Evolutionary conservation across 2,329 filamentous ascomycete species (phyloP).

Genomic region (Penicillium capsulatum): DNA sequence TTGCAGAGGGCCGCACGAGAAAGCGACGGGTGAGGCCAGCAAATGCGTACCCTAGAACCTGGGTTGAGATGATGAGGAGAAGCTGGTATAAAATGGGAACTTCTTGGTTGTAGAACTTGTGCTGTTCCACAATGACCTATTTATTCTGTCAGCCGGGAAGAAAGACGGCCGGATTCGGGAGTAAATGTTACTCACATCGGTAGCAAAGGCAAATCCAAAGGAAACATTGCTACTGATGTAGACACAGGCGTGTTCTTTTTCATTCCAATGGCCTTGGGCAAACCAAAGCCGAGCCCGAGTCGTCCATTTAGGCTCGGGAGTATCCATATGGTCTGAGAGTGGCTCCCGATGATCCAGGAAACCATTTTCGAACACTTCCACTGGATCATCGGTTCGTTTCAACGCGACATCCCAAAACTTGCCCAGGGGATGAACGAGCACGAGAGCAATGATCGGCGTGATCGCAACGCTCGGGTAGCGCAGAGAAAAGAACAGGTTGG

Average conservation of each 20-base stretch:
- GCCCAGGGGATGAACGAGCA: slow-evolving; percentile 76
- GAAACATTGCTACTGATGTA: slow-evolving; percentile 88
- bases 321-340: slow-evolving; percentile 10
- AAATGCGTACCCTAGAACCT: slow-evolving; percentile 81
- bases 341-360: slow-evolving; percentile 47
- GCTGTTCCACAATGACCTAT: slow-evolving; percentile 78
- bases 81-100: slow-evolving; percentile 73
- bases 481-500: slow-evolving; percentile 72
- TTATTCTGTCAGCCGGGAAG: slow-evolving; percentile 1
- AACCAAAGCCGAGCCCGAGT: slow-evolving; percentile 65
- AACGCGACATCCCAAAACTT: slow-evolving; percentile 71
- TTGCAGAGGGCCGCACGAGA: slow-evolving; percentile 76
- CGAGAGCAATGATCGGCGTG: slow-evolving; percentile 66
- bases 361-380: slow-evolving; percentile 58
- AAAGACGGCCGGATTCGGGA: no score
- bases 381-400: slow-evolving; percentile 56
- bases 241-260: slow-evolving; percentile 83
- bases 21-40: slow-evolving; percentile 77
- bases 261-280: slow-evolving; percentile 76
- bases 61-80: slow-evolving; percentile 77
- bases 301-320: slow-evolving; percentile 20
- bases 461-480: slow-evolving; percentile 88
- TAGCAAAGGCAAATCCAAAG: slow-evolving; percentile 84
- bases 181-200: slow-evolving; percentile 55
- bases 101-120: slow-evolving; percentile 81